Evolutionary conservation across 768 basidiomycete species (phyloP), one percentile per base, ranked within the genome.

Genomic region (Boletellus emodensis): DNA sequence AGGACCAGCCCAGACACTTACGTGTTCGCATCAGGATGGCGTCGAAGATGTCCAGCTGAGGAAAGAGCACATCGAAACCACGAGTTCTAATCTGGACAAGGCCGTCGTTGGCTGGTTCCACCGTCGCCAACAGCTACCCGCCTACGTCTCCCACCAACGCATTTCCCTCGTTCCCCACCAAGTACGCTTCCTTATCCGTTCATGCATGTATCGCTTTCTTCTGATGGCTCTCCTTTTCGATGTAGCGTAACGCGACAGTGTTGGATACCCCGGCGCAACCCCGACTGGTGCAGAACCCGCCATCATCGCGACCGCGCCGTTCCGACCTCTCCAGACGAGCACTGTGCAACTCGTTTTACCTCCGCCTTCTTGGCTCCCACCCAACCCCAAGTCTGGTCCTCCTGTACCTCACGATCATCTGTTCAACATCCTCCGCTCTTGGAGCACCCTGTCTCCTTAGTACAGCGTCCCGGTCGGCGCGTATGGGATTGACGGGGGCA

Each of bases 1-100:
- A 99, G 66, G 93, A 97, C 66, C 93, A 97, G 66, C 92, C 87
- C 3, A 74, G 90, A 14, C 96, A 99, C 70, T 74, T 98, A 41
- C 77, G 87, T 30, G 81, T 96, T 65, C 83, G 70, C 40, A 60
- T n/a, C n/a, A 59, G 51, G 58, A 65, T 30, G 47, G 35, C 6
- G 14, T 64, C 7, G 79, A 81, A 43, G 80, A 78, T 37, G 58
- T 72, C 11, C 65, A 66, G 22, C 66, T 75, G 28, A 71, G 82
- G 43, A 70, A 71, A 41, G 73, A 79, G 20, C 95, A 98, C 63
- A 90, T 32, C n/a, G 43, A 49, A 15, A 37, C 32, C 11, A 18
- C 12, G 3, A 40, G 12, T 13, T 1, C 34, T 0, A 24, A n/a
- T 9, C 10, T 47, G 28, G 41, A 58, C 35, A 50, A 51, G 15